Base-by-base conservation (phyloP, 1,284 basidiomycete genomes). In the Cryptococcus neoformans region DNA sequence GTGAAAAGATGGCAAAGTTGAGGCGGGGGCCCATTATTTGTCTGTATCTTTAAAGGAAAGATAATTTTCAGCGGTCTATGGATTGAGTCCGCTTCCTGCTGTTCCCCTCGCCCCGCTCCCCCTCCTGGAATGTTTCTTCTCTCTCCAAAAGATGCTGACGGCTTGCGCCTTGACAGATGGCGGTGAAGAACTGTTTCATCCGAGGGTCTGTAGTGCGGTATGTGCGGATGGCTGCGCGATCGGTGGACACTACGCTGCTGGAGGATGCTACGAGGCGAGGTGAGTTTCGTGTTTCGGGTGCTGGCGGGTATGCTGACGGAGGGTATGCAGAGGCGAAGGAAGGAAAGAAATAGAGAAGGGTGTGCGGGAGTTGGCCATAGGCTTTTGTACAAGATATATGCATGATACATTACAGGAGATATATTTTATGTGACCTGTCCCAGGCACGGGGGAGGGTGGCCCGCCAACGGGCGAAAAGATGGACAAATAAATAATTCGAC, bases 181-280 rank as follows among this genome's bases (percentile, higher is more conserved):
- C 96, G 0, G 94, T 99, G 49, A 96, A 95, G 80, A 99, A 97
- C 74, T 95, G 92, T 73, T 99, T 99, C 76, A 99, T 99, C 69
- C 88, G 96, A 56, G 96, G 96, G 58, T 97, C 93, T 2, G 96
- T 99, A 11, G 94, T 99, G 42, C 87, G 96, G 65, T 99, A 98
- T 73, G 96, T 99, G 9, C 90, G 96, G 74, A 83, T 99, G 57
- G 91, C 93, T 3, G 85, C 91, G 17, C 87, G 91, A 57, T 89
- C 90, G 60, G 92, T 99, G 60, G 95, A 99, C 78, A 97, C 93
- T 4, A 93, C 96, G 66, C 78, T 99, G 52, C 76, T 99, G 53
- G 96, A 99, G 79, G 96, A 99, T 76, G 96, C 95, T 34, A 99
- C 95, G 49, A 83, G 96, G 73, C 83, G 94, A 87, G 95, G 91